Percentiles rank a stretch among this genome's conserved stretches.
Evolutionary conservation across 2,329 filamentous ascomycete species (phyloP).

Genomic region (Didymella exigua): DNA sequence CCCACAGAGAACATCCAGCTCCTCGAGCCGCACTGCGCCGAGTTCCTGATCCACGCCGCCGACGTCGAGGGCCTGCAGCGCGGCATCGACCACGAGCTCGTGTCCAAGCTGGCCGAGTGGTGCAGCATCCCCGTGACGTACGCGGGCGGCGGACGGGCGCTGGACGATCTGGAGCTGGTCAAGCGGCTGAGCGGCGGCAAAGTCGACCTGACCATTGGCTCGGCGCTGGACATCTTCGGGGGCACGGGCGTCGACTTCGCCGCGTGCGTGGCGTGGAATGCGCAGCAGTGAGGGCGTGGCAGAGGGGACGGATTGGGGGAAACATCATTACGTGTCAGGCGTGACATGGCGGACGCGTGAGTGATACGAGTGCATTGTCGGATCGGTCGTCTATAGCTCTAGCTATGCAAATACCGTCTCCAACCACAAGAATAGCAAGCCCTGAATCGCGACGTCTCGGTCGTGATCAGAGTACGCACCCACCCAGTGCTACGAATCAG

Average conservation of each 20-base stretch:
- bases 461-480: background rate
- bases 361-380: slow-evolving; percentile 11
- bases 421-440: background rate
- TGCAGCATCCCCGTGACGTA: slow-evolving; percentile 94
- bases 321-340: no score
- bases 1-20: slow-evolving; percentile 76
- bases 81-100: slow-evolving; percentile 86
- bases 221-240: slow-evolving; percentile 94
- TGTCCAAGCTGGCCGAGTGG: slow-evolving; percentile 78
- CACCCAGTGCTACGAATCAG: no score
- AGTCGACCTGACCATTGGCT: slow-evolving; percentile 94
- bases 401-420: slow-evolving; percentile 8
- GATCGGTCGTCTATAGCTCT: slow-evolving; percentile 3
- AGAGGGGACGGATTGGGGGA: background rate
- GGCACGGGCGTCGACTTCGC: slow-evolving; percentile 84
- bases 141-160: slow-evolving; percentile 84
- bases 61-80: slow-evolving; percentile 94
- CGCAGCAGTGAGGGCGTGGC: slow-evolving; percentile 19
- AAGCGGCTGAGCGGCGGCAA: slow-evolving; percentile 77
- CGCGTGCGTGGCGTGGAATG: slow-evolving; percentile 90
- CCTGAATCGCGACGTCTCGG: background rate
- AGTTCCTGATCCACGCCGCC: slow-evolving; percentile 96
- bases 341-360: background rate
- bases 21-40: slow-evolving; percentile 90
- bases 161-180: slow-evolving; percentile 83